Evolutionary conservation across 116 monocot species (phyloP).

Genomic region (Zostera marina): DNA sequence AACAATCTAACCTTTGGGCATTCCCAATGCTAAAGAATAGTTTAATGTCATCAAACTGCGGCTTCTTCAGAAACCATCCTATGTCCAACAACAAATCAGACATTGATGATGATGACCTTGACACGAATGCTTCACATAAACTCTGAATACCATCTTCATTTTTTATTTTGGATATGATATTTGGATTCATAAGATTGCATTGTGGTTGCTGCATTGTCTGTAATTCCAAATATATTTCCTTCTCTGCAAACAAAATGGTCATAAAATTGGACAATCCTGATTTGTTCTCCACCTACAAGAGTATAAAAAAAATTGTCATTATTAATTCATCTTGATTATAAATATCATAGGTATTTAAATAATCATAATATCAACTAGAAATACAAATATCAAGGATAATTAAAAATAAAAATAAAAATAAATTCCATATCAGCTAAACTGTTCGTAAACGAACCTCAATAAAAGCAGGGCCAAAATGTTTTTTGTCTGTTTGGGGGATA

Average conservation of each 20-base stretch:
- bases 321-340: neutral
- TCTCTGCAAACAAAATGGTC: slow-evolving; percentile 56
- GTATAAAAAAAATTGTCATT: neutral
- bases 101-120: slow-evolving; percentile 20
- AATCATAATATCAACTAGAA: no score
- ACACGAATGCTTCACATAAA: slow-evolving; percentile 13
- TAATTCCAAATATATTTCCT: slow-evolving; percentile 49
- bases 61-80: slow-evolving; percentile 64
- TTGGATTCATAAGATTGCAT: slow-evolving; percentile 4
- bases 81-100: slow-evolving; percentile 66
- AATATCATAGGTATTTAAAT: no score
- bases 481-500: slow-evolving; percentile 25
- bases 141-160: slow-evolving; percentile 6
- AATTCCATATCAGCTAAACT: neutral
- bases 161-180: slow-evolving; percentile 2
- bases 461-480: slow-evolving; percentile 65
- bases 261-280: slow-evolving; percentile 85
- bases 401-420: no score
- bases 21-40: slow-evolving; percentile 21
- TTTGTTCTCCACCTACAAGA: slow-evolving; percentile 73
- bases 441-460: slow-evolving; percentile 42
- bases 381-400: no score
- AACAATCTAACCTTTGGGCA: slow-evolving; percentile 40
- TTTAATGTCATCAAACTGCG: slow-evolving; percentile 9
- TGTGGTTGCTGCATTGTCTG: slow-evolving; percentile 18